Evolutionary conservation across 768 basidiomycete genomes (phyloP), one percentile per base, ranked within the genome.

Genomic region (Suillus weaverae): DNA sequence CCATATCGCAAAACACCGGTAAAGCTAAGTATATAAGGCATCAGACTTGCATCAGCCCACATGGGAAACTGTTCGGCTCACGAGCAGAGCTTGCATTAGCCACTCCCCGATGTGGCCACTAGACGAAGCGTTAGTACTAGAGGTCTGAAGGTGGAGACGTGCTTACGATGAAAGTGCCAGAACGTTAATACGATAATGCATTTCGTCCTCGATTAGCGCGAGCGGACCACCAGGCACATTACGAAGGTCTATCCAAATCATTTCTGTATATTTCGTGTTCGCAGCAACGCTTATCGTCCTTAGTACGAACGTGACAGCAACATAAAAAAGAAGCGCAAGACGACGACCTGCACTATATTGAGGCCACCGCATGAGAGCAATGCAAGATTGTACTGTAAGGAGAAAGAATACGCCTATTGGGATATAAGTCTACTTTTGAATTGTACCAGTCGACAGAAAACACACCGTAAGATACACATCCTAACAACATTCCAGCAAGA

Each of bases 241-340:
- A 46, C 44, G 44, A 46, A 46, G 44, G n/a, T 46, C n/a, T 46
- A n/a, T 46, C n/a, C 44, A 46, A 11, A 46, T 46, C n/a, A 46
- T 46, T n/a, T n/a, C 38, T 13, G 38, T 39, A n/a, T 44, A 44
- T 39, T 67, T 70, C 6, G 64, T 63, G 8, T 70, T 64, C 0
- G 41, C 61, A 3, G 64, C 73, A 30, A 72, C 41, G 8, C 64
- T 63, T 14, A 73, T 46, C 2, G 64, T 70, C 22, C 48, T 69
- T 32, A 70, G n/a, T 3, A 35, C 14, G 46, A 71, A 71, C 20
- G 64, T 63, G 39, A 66, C 9, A 33, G 39, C 3, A 20, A 53
- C 32, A 9, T 53, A 53, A 3, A 10, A 18, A 53, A 53, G 8
- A 32, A 53, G 51, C 3, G 18, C 9, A 18, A 5, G 18, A 35